Percentiles rank a stretch among this genome's conserved stretches.
These are phyloP conservation scores for Fusarium anguioides DNA, from an alignment of 2,329 filamentous ascomycete genomes.

Conservation along the genomic window DNA sequence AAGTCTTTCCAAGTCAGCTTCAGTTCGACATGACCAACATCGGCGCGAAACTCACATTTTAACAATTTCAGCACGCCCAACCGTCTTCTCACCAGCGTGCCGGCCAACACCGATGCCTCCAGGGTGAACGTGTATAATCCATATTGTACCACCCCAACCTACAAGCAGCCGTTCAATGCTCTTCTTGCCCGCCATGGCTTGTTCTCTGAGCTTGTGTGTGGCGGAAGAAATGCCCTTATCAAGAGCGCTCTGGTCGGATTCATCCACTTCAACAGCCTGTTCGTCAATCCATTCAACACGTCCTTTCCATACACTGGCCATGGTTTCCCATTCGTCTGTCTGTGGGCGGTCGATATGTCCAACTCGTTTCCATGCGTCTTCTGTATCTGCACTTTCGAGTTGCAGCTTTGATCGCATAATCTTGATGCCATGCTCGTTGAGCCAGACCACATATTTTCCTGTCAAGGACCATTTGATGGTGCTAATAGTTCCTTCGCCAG, in stretches of 20 bases:
- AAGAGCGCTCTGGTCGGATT: constrained; percentile 57
- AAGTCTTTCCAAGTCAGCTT: constrained; percentile 68
- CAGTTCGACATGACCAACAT: constrained; percentile 66
- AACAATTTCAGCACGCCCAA: constrained; percentile 87
- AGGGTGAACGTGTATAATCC: constrained; percentile 92
- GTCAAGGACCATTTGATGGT: constrained; percentile 95
- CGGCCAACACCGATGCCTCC: constrained; percentile 75
- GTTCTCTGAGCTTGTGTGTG: constrained; percentile 60
- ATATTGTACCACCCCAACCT: constrained; percentile 95
- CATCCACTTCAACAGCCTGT: constrained; percentile 77
- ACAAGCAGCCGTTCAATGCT: constrained; percentile 83
- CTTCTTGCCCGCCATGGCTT: constrained; percentile 59
- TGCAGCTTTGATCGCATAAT: constrained; percentile 93
- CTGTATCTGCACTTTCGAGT: constrained; percentile 78
- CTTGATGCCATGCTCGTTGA: constrained; percentile 97
- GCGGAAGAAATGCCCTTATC: constrained; percentile 57
- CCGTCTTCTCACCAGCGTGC: constrained; percentile 74
- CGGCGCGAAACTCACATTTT: constrained; percentile 77
- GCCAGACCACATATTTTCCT: constrained; percentile 92
- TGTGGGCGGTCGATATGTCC: constrained; percentile 91
- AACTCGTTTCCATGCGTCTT: constrained; percentile 93
- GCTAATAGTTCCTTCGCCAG: constrained; percentile 90
- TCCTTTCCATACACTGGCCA: constrained; percentile 96
- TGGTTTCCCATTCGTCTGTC: constrained; percentile 90
- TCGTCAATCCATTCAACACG: constrained; percentile 94